These are phyloP conservation scores for Mycena floridula DNA, from an alignment of 768 basidiomycete genomes.

Conservation along the genomic window DNA sequence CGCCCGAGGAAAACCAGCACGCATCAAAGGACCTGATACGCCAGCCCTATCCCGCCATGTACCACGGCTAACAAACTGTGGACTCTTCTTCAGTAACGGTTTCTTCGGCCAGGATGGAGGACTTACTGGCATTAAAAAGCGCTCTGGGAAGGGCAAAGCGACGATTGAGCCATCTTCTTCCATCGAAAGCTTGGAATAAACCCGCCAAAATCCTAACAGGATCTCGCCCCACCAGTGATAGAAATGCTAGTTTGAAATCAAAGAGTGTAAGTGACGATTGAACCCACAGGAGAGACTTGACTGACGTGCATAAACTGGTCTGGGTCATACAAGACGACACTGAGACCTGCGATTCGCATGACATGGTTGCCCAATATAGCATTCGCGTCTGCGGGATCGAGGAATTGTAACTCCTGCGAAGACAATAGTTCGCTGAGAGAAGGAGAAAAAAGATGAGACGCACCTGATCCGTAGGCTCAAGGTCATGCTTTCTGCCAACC, in stretches of 20 bases:
- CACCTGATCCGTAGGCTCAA: constrained; percentile 26
- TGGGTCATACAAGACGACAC: constrained; percentile 18
- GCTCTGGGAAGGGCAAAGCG: constrained; percentile 15
- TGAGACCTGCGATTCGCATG: constrained; percentile 13
- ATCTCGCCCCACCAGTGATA: constrained; percentile 46
- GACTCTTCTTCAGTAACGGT: too few species aligned
- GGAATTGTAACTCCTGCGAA: constrained; percentile 18
- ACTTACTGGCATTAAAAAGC: constrained; percentile 31
- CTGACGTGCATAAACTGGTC: constrained; percentile 19
- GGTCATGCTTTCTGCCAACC: constrained; percentile 10
- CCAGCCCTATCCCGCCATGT: constrained; percentile 58
- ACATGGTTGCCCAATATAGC: constrained; percentile 14
- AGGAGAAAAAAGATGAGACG: constrained; percentile 1
- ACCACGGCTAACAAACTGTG: constrained; percentile 17
- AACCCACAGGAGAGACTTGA: too few species aligned
- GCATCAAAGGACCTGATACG: constrained; percentile 59
- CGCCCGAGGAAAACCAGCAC: constrained; percentile 54
- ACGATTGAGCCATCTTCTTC: not conserved
- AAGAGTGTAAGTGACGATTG: not conserved
- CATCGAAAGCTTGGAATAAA: constrained; percentile 24
- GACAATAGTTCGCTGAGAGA: not conserved
- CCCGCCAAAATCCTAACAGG: constrained; percentile 35
- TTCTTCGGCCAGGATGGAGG: too few species aligned
- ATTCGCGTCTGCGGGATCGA: constrained; percentile 15
- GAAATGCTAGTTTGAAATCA: constrained; percentile 26